Percentiles rank a stretch among this genome's conserved stretches.
phyloP scores from a whole-genome alignment of 192 early-diverging fungal species.

The Umbelopsis vinacea region DNA sequence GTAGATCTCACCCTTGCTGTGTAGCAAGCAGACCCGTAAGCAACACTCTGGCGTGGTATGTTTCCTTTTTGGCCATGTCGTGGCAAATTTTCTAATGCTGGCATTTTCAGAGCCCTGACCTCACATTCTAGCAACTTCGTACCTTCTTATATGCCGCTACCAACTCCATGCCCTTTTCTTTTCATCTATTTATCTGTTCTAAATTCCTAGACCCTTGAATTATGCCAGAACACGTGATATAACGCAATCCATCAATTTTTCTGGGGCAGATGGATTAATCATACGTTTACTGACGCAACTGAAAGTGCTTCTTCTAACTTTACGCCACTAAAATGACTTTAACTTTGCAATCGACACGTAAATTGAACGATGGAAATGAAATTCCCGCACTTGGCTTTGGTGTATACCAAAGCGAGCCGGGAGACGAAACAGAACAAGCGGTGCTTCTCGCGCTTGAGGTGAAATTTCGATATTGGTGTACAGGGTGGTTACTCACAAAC shows the following conservation, averaged over 20 bases:
- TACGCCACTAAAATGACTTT: slow-evolving; percentile 11
- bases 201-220: not conserved
- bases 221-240: slow-evolving; percentile 10
- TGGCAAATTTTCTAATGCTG: not conserved
- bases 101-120: too few relatives aligned
- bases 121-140: too few relatives aligned
- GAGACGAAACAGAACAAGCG: slow-evolving; percentile 42
- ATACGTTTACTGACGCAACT: not conserved
- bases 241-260: not conserved
- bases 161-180: too few relatives aligned
- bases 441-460: slow-evolving; percentile 51
- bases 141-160: too few relatives aligned
- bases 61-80: not conserved
- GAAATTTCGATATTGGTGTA: not conserved
- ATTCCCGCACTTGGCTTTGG: slow-evolving; percentile 49
- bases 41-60: not conserved
- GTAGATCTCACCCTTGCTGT: not conserved
- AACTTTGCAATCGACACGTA: slow-evolving; percentile 21
- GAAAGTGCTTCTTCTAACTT: not conserved
- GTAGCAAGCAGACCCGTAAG: not conserved
- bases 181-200: not conserved
- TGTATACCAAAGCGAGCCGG: slow-evolving; percentile 44
- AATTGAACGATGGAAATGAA: slow-evolving; percentile 37
- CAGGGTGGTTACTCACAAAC: not conserved
- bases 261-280: not conserved